These are phyloP conservation scores for Cyanodermella asteris DNA, from an alignment of 2,329 filamentous ascomycete genomes.

Conservation along the genomic window DNA sequence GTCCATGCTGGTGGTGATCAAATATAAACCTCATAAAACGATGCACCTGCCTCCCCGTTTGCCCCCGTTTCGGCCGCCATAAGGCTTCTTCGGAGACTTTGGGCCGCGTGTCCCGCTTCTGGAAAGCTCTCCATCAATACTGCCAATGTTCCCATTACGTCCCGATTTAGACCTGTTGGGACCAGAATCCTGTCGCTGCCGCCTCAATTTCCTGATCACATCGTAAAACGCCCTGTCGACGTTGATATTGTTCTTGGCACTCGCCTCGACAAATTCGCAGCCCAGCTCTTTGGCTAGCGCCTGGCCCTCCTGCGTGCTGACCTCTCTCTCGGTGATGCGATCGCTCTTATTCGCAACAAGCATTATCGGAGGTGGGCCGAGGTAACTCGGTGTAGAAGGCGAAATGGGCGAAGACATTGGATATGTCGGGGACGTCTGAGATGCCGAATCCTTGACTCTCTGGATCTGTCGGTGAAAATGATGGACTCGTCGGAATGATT, in stretches of 20 bases:
- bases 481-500: conserved; percentile 85
- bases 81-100: no score
- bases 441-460: conserved; percentile 72
- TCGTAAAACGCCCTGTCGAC: conserved; percentile 98
- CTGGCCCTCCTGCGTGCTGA: conserved; percentile 88
- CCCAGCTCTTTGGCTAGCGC: conserved; percentile 77
- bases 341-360: conserved; percentile 98
- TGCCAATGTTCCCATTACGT: conserved; percentile 1
- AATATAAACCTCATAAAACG: no score
- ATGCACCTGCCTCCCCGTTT: no score
- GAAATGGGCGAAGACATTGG: conserved; percentile 27
- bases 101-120: no score
- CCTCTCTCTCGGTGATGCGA: conserved; percentile 82
- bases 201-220: conserved; percentile 73
- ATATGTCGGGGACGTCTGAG: conserved; percentile 31
- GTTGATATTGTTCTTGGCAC: conserved; percentile 94
- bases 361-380: conserved; percentile 73
- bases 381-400: conserved; percentile 18
- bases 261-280: conserved; percentile 92
- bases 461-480: conserved; percentile 94
- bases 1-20: no score
- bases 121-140: background rate
- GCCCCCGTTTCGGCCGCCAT: no score
- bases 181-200: conserved; percentile 48
- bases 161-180: no score